Base-by-base conservation (phyloP, 306 rosid species). In the Morella rubra region DNA sequence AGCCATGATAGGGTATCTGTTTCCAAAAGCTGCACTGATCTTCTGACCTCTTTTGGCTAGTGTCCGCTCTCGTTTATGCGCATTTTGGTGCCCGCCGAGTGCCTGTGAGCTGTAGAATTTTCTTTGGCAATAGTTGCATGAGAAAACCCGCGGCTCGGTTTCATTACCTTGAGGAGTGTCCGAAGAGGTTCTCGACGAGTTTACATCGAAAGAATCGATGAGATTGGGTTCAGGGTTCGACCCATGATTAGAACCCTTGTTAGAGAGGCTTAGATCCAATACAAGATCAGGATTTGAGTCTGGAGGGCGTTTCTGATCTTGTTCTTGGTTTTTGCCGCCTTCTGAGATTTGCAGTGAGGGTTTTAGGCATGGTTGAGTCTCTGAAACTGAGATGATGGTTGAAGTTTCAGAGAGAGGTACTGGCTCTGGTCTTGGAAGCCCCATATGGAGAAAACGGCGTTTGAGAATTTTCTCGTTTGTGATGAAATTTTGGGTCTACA, bases 41-140 rank as follows among this genome's bases (percentile, higher is more conserved):
- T 74, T 85, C 61, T 77, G 86, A n/a, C 89, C 85, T 77, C 92
- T 90, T 71, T 91, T 94, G 0, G 88, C 94, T 4, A 94, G 76
- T 14, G 86, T 94, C 69, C 98, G 85, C 82, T 94, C 97, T n/a
- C 98, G 79, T 55, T 94, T 94, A 44, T 94, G 98, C 14, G 98
- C 97, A 81, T 94, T 94, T 70, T 94, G 98, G 84, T 94, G 98
- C 6, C 98, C 98, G 5, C 98, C 98, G 44, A 94, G 98, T 46
- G 98, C 98, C 77, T 91, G 98, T 3, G 98, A 94, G 40, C 97
- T 91, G 79, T 91, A 91, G 61, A 94, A 94, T 78, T 91, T 91
- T 68, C 98, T 89, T 51, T 89, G 93, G 81, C 98, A 94, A 77
- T 91, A 94, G 80, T 94, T 94, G 90, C 97, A 94, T 47, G 98